Base-by-base conservation (phyloP, 2,329 filamentous ascomycete species). In the Paracoccidioides lutzii region DNA sequence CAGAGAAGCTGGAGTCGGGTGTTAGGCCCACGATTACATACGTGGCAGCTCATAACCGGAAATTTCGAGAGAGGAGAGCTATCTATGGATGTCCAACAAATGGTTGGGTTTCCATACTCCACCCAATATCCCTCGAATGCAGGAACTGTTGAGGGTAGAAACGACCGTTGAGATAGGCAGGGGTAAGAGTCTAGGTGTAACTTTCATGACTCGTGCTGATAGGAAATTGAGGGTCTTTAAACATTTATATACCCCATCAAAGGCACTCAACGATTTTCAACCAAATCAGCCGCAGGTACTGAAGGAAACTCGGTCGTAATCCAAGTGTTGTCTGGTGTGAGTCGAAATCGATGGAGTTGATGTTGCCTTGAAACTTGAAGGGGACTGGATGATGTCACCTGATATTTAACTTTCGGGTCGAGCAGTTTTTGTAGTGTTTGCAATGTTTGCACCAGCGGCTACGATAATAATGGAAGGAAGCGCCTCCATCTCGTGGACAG, bases 1-100 rank as follows among this genome's bases (percentile, higher is more conserved):
- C 86, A 90, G 63, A 87, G 75, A 63, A 87, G 85, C 10, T 81
- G 81, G 55, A 83, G 69, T 64, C 75, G 78, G 79, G 76, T 69
- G 74, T 64, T 73, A 68, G 64, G 80, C 75, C 68, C 75, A 73
- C 73, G 70, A 60, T 67, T 71, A 69, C 85, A 89, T 68, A 87
- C 80, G 67, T 82, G 78, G 74, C 85, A 89, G 66, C 80, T 81
- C 83, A 88, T 87, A 58, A 66, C 72, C 69, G 62, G 56, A 55
- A 58, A 56, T 56, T 40, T 59, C 60, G 44, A 57, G 52, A 57
- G 52, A 37, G 45, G 22, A 22, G 22, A 22, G 22, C 41, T 55
- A 59, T 59, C 52, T 38, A 50, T 52, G 56, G 50, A 52, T 53
- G 30, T 56, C 55, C 56, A 58, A 59, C 55, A 30, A 56, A 37